Evolutionary conservation across 768 basidiomycete genomes (phyloP), one percentile per base, ranked within the genome.

Genomic region (Auriscalpium vulgare): DNA sequence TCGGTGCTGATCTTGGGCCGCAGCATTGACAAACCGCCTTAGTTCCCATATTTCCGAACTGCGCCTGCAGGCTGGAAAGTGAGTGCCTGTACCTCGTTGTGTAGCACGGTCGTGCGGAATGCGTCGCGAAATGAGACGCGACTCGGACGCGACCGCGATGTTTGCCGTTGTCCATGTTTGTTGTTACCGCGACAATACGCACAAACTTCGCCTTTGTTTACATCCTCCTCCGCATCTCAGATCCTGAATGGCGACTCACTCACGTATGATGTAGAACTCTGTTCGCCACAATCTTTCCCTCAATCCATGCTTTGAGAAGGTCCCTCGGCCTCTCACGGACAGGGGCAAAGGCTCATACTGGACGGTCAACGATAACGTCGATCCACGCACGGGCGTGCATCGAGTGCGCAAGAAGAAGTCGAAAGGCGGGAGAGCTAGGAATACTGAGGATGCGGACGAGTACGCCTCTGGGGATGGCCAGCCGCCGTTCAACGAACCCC

Each of bases 41-140:
- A 92, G 88, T 93, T 93, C 66, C 91, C 91, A 16, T 93, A 92
- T 68, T 93, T 93, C 73, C 75, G 90, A 70, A 84, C 78, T 34
- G 91, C 91, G 6, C 89, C 90, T 38, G 84, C 84, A 58, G 91
- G 91, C n/a, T 93, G 91, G 91, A 93, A 93, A 78, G 90, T 90
- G 65, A 79, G 84, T 70, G 49, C 47, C 36, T 19, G 50, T 44
- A 45, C 44, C 8, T 50, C 37, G 8, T 47, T 52, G 17, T 40
- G 14, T 54, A 21, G 37, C 10, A 17, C 45, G 49, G 43, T 16
- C 44, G 56, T 48, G 60, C 59, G 50, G 47, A 56, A 35, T 36
- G 37, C 36, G 35, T 55, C n/a, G 53, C 44, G 56, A 59, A 55
- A 65, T 62, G 55, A 56, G 64, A 35, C 38, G n/a, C 17, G 14